Base-by-base conservation (phyloP, 2,329 filamentous ascomycete genomes). In the Dactylellina drechsleri region DNA sequence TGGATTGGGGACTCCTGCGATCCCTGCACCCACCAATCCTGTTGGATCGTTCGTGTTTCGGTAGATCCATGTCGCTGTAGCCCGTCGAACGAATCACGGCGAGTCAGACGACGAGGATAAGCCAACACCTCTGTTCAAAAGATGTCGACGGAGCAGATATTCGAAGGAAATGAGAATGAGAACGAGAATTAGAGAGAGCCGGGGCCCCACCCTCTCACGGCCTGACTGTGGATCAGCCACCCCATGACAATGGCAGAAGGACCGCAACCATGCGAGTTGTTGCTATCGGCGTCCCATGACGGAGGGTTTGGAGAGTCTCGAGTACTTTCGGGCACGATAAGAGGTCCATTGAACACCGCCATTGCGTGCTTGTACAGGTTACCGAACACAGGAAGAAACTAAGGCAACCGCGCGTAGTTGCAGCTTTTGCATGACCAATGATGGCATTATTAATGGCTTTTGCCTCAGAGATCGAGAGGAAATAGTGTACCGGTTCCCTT, bases 321-420 rank as follows among this genome's bases (percentile, higher is more conserved):
- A 65, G 45, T 58, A 61, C n/a, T 58, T 74, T 59, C 70, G 43
- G 70, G 62, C 62, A 67, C 28, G 15, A 15, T 66, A 52, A 57
- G 16, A 62, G n/a, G n/a, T 53, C 45, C 36, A 56, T 47, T 66
- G 31, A 41, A 23, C 5, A 23, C 23, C 40, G 50, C 41, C 58
- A 67, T 62, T 67, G 62, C 68, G 70, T 59, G 54, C 57, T 67
- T 66, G 61, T 73, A 66, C 54, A 52, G 20, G 67, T 52, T 73
- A 73, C 68, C 47, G 68, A 66, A 15, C 15, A 47, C 18, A 31
- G 57, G 26, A 53, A 16, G 13, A 47, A 66, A 59, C 70, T 67
- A 67, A 74, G 70, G 70, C 70, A 66, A 58, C 62, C 62, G 70
- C 70, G 62, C 70, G 53, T 74, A 74, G 70, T 23, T 74, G 62